Base-by-base conservation (phyloP, 2,329 filamentous ascomycete genomes). In the Alternaria viburni region DNA sequence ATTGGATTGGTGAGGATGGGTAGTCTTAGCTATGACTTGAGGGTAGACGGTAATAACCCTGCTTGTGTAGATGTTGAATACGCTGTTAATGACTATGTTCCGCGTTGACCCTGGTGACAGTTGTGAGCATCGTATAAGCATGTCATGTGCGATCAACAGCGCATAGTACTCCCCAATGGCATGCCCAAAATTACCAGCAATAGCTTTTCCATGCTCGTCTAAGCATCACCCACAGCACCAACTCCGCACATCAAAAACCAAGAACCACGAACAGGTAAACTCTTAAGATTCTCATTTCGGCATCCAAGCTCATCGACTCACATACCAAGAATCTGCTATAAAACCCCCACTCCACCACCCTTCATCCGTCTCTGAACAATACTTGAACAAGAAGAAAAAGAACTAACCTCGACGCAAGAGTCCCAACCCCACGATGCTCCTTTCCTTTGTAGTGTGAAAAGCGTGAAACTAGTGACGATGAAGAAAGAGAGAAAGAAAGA, bases 401-500 rank as follows among this genome's bases (percentile, higher is more conserved):
- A 41, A 41, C 36, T 32, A 32, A 36, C 17, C 13, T 23, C 49
- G 19, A 52, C 49, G 30, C 30, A 41, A 41, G 10, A 36, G 49
- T 36, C 28, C 28, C 49, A 51, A 41, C n/a, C 49, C 28, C 19
- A 25, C 49, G 9, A 36, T 52, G 49, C 49, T 41, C 30, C 19
- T 19, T 32, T 41, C 19, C 49, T 15, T 52, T 52, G 30, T 41
- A 41, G 36, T 52, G 28, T 52, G 13, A 41, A 41, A 52, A 36
- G 28, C 36, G 19, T 52, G 19, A 41, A 41, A 52, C n/a, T 13
- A 25, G 49, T 36, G 19, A 52, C 19, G 30, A 21, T 52, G 49
- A 52, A 52, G 49, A 52, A 52, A 41, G 19, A 41, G 15, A 41
- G 28, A 36, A 51, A 52, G 49, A 36, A 23, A 36, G 28, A 52